Evolutionary conservation across 352 stramenopile genomes (phyloP), one percentile per base, ranked within the genome.

Genomic region (Phytopythium ostracodes): DNA sequence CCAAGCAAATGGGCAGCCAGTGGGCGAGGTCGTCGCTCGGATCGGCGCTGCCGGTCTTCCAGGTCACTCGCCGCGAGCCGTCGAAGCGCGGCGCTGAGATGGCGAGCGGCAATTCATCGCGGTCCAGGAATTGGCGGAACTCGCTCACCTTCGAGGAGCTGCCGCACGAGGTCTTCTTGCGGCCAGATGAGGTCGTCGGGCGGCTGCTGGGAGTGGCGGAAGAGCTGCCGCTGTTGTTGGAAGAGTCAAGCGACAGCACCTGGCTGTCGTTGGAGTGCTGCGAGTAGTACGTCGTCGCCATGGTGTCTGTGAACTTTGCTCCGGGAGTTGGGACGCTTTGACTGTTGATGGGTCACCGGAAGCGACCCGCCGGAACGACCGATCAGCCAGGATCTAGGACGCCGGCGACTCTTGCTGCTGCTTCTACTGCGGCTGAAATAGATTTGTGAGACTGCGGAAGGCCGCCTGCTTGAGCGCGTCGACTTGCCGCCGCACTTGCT

Each of bases 81-180:
- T 49, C 53, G n/a, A 43, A 42, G 27, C 73, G 64, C n/a, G 55
- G 63, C 17, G 72, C 77, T 61, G 81, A 71, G 47, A 93, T 87
- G 40, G 60, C 35, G 12, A 93, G 58, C 24, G 84, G 82, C 8
- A 93, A 71, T 46, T 90, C 82, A 15, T 88, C 68, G 25, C 75
- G 79, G 47, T 92, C 82, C 31, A 91, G 64, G 54, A 79, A 90
- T 56, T 78, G 77, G 27, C 84, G 82, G 61, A 93, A 93, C 56
- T 92, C 82, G 60, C 79, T 91, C 35, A 75, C 62, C 50, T 88
- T 88, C 7, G 47, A 40, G 25, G 49, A 35, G 49, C 29, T 56
- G 49, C 49, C n/a, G 46, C 46, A 12, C 24, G 46, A 33, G 40
- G 70, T 43, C 63, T 89, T 76, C 50, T 78, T 83, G 50, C 77